Conservation (phyloP, 169 alveolate species). For the Plasmodium fragile region DNA sequence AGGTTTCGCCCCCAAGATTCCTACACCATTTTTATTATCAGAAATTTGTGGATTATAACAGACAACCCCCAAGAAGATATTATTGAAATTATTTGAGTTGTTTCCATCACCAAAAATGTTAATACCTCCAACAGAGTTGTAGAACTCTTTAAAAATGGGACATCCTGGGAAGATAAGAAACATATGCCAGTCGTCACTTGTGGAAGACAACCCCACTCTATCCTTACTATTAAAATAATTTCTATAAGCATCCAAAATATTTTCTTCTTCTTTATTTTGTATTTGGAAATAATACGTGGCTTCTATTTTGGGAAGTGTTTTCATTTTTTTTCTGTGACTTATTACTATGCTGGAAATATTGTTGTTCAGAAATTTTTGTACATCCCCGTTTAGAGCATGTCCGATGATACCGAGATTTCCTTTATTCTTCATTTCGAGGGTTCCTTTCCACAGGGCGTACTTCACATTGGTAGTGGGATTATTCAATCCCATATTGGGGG, state of each 20-base stretch:
- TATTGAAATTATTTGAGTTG: conserved; percentile 7
- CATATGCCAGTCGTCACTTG: conserved; percentile 63
- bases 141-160: conserved; percentile 47
- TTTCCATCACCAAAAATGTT: background rate
- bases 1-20: background rate
- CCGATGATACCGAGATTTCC: conserved; percentile 30
- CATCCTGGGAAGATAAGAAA: conserved; percentile 67
- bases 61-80: conserved; percentile 53
- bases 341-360: conserved; percentile 23
- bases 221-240: conserved; percentile 72
- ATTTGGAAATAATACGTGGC: conserved; percentile 66
- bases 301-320: conserved; percentile 48
- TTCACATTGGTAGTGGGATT: conserved; percentile 1
- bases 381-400: conserved; percentile 45
- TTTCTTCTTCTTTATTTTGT: conserved; percentile 42
- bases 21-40: conserved; percentile 10
- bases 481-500: background rate
- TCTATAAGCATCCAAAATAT: conserved; percentile 56
- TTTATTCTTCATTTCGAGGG: conserved; percentile 65
- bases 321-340: conserved; percentile 73
- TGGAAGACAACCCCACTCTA: conserved; percentile 72
- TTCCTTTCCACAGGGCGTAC: conserved; percentile 50
- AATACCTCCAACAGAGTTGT: background rate
- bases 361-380: conserved; percentile 14
- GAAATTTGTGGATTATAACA: conserved; percentile 44